Base-by-base conservation (phyloP, 495 filamentous ascomycete species). In the Symbiotaphrina buchneri region DNA sequence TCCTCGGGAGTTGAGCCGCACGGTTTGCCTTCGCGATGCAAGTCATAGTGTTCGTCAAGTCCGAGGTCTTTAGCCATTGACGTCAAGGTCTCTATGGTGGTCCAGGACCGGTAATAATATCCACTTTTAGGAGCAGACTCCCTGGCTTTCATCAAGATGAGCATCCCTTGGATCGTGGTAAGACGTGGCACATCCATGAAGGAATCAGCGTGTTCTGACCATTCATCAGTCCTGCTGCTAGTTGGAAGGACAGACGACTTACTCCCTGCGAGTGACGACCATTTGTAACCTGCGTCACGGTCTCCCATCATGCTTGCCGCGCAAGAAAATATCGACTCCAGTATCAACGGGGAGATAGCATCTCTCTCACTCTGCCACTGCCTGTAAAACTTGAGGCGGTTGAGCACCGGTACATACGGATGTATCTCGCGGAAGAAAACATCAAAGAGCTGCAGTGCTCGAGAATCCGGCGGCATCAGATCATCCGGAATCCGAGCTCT, bases 71-170 rank as follows among this genome's bases (percentile, higher is more conserved):
- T 83, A 26, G 71, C 81, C 78, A 97, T 90, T 7, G 80, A 71
- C 15, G 93, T 72, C 33, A 84, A 73, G 25, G 78, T 82, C 32
- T 92, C 84, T 28, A 94, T 71, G 5, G 78, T 90, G 68, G 93
- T 93, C 87, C 87, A 97, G 7, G 87, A 97, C 16, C 87, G 69
- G 46, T 84, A 95, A 50, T 87, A 97, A 48, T 97, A 97, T 1
- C 87, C 87, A 42, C 81, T 71, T 46, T 87, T 87, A 2, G 90
- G 90, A 7, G 74, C 67, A 19, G 80, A 73, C 47, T 97, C 87
- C 38, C 84, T 62, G 2, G 87, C 90, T 54, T 97, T 97, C 11
- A 93, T 48, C 23, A 95, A 54, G 20, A 97, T 68, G 30, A 94
- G 56, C 33, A 93, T 53, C 1, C 81, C 90, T 52, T 97, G 87